Percentiles rank a stretch among this genome's conserved stretches.
Evolutionary conservation across 352 stramenopile genomes (phyloP).

Genomic region (Phytophthora vignae): DNA sequence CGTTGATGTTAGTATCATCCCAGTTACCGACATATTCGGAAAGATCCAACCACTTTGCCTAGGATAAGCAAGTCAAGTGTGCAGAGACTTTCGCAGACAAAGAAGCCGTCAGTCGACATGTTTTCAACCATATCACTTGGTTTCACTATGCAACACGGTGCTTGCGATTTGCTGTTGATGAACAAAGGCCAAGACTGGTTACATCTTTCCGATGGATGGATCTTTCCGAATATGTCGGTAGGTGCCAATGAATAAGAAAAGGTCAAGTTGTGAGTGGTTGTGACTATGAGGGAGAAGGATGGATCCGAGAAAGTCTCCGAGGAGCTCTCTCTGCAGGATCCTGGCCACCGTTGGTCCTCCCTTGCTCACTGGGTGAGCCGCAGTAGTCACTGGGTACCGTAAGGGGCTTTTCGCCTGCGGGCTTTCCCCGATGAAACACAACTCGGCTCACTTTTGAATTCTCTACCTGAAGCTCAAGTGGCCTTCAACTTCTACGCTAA

Average conservation of each 20-base stretch:
- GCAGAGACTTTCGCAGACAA: no score
- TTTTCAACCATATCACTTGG: not conserved
- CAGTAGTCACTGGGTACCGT: not conserved
- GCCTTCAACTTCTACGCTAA: no score
- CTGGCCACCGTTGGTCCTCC: constrained; percentile 1
- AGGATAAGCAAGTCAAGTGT: no score
- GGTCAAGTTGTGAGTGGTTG: constrained; percentile 3
- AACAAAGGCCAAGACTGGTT: no score
- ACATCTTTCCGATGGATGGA: no score
- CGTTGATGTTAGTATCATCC: no score
- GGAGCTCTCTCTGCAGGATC: not conserved
- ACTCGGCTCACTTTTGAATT: constrained; percentile 5
- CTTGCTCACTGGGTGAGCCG: constrained; percentile 1
- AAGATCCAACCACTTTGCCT: no score
- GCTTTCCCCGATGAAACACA: constrained; percentile 7
- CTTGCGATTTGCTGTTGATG: no score
- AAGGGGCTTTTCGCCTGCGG: constrained; percentile 1
- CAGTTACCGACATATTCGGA: no score
- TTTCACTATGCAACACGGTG: no score
- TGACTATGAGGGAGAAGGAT: constrained; percentile 5
- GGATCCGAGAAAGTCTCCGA: not conserved
- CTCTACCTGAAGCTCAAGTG: not conserved
- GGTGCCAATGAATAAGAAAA: constrained; percentile 3
- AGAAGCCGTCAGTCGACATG: no score
- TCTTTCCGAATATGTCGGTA: no score